Conservation (phyloP, 2,329 filamentous ascomycete species). For the Colletotrichum theobromicola region DNA sequence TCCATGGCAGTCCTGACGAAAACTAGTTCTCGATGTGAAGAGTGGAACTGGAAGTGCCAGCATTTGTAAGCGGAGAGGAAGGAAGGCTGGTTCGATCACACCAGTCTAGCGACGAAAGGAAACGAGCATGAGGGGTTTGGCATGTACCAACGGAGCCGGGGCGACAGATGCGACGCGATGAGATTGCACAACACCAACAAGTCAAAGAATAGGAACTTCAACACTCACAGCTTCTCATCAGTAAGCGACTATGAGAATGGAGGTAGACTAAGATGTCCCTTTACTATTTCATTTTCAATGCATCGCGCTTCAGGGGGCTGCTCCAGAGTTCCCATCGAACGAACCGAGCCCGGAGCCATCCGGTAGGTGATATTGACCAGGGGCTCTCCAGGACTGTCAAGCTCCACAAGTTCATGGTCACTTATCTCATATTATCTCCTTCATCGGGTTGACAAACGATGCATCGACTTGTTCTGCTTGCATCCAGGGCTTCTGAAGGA, state of each 20-base stretch:
- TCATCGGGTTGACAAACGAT: background rate
- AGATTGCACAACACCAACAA: background rate
- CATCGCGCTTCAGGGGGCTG: background rate
- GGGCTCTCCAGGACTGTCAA: background rate
- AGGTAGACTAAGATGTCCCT: rapidly evolving
- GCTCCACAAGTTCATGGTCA: background rate
- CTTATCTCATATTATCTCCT: background rate
- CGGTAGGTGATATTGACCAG: background rate
- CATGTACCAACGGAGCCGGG: background rate
- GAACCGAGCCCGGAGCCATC: background rate
- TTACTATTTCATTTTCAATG: background rate
- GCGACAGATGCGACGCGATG: background rate
- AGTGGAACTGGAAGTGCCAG: background rate
- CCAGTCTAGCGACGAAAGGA: background rate
- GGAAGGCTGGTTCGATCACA: background rate
- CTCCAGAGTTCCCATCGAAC: background rate
- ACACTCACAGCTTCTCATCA: background rate
- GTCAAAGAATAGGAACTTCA: background rate
- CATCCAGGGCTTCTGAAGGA: background rate
- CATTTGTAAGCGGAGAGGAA: background rate
- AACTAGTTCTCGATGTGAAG: background rate
- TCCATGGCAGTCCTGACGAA: background rate
- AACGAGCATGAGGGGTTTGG: background rate
- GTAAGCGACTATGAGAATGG: background rate
- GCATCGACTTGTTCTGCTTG: background rate